Percentiles rank a stretch among this genome's conserved stretches.
Conservation (phyloP, 2,329 filamentous ascomycete genomes). For the Paramyrothecium sp. region DNA sequence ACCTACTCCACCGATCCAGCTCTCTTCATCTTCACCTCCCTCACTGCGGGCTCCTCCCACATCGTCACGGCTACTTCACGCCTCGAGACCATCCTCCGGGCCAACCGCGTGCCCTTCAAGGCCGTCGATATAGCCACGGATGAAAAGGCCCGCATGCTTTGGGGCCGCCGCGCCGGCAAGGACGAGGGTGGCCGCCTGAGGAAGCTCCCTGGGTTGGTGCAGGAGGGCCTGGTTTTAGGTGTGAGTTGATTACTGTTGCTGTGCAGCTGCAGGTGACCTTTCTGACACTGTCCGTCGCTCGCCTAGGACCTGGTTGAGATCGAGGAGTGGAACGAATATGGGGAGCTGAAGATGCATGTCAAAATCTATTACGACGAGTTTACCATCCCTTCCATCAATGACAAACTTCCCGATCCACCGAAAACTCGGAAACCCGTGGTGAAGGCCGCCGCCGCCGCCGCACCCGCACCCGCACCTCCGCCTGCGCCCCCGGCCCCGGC, state of each 20-base stretch:
- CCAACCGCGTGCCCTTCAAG: constrained; percentile 91
- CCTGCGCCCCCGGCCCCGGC: constrained; percentile 11
- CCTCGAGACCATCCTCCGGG: constrained; percentile 92
- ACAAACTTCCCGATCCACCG: constrained; percentile 44
- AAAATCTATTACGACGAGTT: constrained; percentile 64
- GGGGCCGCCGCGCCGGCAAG: constrained; percentile 80
- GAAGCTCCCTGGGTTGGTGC: constrained; percentile 86
- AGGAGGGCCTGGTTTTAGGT: constrained; percentile 80
- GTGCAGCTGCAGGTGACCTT: too few relatives aligned
- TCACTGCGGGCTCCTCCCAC: constrained; percentile 92
- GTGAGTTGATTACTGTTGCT: constrained; percentile 51
- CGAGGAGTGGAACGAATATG: constrained; percentile 99
- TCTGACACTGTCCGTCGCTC: background rate
- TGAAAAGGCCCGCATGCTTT: constrained; percentile 83
- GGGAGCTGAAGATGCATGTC: constrained; percentile 86
- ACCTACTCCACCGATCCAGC: constrained; percentile 62
- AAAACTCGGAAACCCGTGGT: constrained; percentile 22
- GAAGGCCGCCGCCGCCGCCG: constrained; percentile 17
- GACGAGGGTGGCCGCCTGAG: constrained; percentile 58
- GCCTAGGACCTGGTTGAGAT: constrained; percentile 84
- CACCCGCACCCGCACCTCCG: constrained; percentile 19
- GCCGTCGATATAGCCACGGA: constrained; percentile 90
- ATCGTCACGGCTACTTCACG: constrained; percentile 95
- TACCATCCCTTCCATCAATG: constrained; percentile 55
- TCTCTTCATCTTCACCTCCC: constrained; percentile 93